Conservation (phyloP, 176 grass and related monocot genomes). For the Triticum dicoccoides region DNA sequence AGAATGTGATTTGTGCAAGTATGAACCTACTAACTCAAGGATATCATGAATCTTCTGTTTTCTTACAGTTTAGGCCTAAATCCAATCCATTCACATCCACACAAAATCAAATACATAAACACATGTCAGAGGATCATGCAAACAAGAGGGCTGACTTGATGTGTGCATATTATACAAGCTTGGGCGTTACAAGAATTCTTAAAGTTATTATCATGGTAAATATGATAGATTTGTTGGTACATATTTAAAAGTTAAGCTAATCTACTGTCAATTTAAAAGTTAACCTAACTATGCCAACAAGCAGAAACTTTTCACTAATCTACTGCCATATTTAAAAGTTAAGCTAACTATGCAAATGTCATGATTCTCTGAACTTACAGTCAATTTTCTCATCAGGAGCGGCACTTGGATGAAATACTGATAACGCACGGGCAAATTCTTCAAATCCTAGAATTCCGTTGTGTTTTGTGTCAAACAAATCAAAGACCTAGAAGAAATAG, state of each 20-base stretch:
- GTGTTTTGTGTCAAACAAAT: slow-evolving; percentile 97
- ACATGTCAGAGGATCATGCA: not conserved
- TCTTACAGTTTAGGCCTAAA: not conserved
- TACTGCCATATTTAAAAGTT: not conserved
- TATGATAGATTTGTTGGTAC: not conserved
- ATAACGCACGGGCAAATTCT: slow-evolving; percentile 89
- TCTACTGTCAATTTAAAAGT: not conserved
- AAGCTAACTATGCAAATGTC: slow-evolving; percentile 1
- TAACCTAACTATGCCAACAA: not conserved
- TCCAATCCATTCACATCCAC: not conserved
- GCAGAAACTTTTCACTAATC: not conserved
- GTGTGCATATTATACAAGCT: not conserved
- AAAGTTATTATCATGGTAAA: not conserved
- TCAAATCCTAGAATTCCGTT: slow-evolving; percentile 95
- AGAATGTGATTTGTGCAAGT: not conserved
- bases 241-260: not conserved
- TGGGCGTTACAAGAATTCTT: not conserved
- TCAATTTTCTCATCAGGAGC: slow-evolving; percentile 77
- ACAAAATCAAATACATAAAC: not conserved
- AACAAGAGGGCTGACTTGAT: not conserved
- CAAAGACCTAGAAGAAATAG: slow-evolving; percentile 71
- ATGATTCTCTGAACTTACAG: slow-evolving; percentile 51
- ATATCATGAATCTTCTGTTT: not conserved
- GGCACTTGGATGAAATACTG: slow-evolving; percentile 98
- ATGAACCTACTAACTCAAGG: not conserved